Conservation (phyloP, 2,329 filamentous ascomycete genomes). For the Aspergillus arachidicola region DNA sequence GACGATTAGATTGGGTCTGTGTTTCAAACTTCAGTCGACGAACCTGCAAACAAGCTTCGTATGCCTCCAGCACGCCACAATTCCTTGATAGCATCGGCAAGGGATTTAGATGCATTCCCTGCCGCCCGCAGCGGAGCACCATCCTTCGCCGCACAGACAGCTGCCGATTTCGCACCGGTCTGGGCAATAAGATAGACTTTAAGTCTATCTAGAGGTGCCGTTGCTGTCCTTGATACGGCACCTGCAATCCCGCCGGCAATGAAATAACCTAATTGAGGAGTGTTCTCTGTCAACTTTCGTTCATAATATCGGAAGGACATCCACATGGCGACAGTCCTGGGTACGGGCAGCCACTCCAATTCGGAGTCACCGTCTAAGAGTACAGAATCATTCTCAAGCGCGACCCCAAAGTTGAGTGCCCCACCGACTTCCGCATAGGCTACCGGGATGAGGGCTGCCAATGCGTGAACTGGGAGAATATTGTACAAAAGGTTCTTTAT, state of each 20-base stretch:
- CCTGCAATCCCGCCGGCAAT: slow-evolving; percentile 92
- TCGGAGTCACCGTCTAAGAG: slow-evolving; percentile 39
- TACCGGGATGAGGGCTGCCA: slow-evolving; percentile 36
- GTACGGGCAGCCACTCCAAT: slow-evolving; percentile 46
- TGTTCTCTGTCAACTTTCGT: slow-evolving; percentile 50
- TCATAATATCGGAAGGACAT: slow-evolving; percentile 47
- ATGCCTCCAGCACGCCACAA: slow-evolving; percentile 85
- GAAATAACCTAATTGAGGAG: slow-evolving; percentile 79
- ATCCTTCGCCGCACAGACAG: slow-evolving; percentile 67
- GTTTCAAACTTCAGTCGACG: slow-evolving; percentile 32
- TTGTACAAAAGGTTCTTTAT: slow-evolving; percentile 40
- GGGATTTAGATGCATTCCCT: slow-evolving; percentile 67
- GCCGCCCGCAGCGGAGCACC: slow-evolving; percentile 68
- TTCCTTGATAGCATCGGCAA: slow-evolving; percentile 72
- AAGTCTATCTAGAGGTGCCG: slow-evolving; percentile 91
- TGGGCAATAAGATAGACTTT: slow-evolving; percentile 98
- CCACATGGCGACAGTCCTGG: slow-evolving; percentile 47
- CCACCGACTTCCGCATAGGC: slow-evolving; percentile 35
- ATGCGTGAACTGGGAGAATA: slow-evolving; percentile 35
- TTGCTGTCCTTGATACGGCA: slow-evolving; percentile 91
- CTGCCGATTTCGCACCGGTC: slow-evolving; percentile 64
- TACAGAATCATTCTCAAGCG: slow-evolving; percentile 32
- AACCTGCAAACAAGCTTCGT: slow-evolving; percentile 89
- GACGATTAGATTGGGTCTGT: slow-evolving; percentile 20
- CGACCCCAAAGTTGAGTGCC: slow-evolving; percentile 27